Percentiles rank a stretch among this genome's conserved stretches.
Conservation (phyloP, 2,329 filamentous ascomycete genomes). For the Elsinoe perseae region DNA sequence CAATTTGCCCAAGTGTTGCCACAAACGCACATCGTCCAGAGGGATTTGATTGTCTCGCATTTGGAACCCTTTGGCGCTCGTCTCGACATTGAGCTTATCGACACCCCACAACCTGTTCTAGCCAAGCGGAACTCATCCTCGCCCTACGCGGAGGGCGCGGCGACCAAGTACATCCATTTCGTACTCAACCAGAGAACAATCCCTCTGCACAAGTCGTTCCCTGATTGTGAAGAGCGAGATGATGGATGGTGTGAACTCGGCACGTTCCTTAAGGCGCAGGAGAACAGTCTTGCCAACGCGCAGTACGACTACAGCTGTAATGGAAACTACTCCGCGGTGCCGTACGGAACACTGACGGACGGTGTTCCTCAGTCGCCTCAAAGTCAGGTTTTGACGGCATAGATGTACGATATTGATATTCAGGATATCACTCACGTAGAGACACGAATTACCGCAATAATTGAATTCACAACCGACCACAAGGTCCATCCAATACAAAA, state of each 20-base stretch:
- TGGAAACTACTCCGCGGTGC: slow-evolving; percentile 44
- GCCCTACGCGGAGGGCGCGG: slow-evolving; percentile 40
- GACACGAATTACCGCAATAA: background rate
- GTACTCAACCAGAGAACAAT: slow-evolving; percentile 56
- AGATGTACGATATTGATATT: background rate
- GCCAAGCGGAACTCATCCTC: slow-evolving; percentile 41
- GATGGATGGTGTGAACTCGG: slow-evolving; percentile 72
- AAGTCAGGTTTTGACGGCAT: background rate
- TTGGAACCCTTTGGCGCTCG: slow-evolving; percentile 65
- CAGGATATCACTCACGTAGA: background rate
- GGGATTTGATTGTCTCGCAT: slow-evolving; percentile 59
- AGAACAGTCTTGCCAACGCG: slow-evolving; percentile 50
- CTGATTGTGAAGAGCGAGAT: slow-evolving; percentile 55
- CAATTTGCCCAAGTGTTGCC: slow-evolving; percentile 59
- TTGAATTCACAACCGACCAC: background rate
- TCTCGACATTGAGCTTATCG: slow-evolving; percentile 67
- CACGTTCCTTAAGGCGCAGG: slow-evolving; percentile 57
- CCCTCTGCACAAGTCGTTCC: slow-evolving; percentile 58
- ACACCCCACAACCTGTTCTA: slow-evolving; percentile 55
- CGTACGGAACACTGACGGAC: slow-evolving; percentile 45
- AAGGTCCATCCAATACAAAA: background rate
- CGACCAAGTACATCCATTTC: slow-evolving; percentile 19
- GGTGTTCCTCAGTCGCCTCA: slow-evolving; percentile 36
- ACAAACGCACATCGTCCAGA: slow-evolving; percentile 46
- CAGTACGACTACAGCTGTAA: slow-evolving; percentile 60